Evolutionary conservation across 306 rosid species (phyloP).

Genomic region (Casuarina cunninghamiana): DNA sequence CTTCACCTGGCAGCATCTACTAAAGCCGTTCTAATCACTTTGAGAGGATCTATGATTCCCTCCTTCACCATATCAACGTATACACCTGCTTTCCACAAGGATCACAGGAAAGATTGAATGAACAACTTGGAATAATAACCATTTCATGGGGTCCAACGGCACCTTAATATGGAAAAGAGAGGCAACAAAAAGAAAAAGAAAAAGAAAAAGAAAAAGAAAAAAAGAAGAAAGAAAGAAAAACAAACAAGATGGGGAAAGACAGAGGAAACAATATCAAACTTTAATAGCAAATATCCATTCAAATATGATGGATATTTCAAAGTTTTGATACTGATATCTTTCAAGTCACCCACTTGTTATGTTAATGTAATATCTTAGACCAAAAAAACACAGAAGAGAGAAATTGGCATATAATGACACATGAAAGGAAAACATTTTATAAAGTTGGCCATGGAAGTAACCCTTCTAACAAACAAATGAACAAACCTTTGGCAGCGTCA

Average conservation of each 20-base stretch:
- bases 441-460: conserved; percentile 8
- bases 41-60: conserved; percentile 89
- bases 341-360: conserved; percentile 6
- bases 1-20: conserved; percentile 91
- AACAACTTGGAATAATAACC: background rate
- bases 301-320: background rate
- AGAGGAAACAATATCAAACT: conserved; percentile 1
- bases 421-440: background rate
- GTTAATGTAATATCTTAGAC: background rate
- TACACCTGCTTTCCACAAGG: conserved; percentile 52
- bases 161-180: background rate
- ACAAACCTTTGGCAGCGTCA: conserved; percentile 82
- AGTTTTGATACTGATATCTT: background rate
- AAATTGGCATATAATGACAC: conserved; percentile 1
- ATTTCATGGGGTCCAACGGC: background rate
- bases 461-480: conserved; percentile 4
- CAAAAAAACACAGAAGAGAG: background rate
- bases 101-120: conserved; percentile 11
- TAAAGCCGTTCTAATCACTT: conserved; percentile 88
- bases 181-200: background rate
- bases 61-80: conserved; percentile 91
- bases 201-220: background rate
- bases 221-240: background rate
- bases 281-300: background rate
- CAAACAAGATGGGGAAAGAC: background rate